Evolutionary conservation across 2,329 filamentous ascomycete species (phyloP).

Genomic region (Ophiostoma sp.): DNA sequence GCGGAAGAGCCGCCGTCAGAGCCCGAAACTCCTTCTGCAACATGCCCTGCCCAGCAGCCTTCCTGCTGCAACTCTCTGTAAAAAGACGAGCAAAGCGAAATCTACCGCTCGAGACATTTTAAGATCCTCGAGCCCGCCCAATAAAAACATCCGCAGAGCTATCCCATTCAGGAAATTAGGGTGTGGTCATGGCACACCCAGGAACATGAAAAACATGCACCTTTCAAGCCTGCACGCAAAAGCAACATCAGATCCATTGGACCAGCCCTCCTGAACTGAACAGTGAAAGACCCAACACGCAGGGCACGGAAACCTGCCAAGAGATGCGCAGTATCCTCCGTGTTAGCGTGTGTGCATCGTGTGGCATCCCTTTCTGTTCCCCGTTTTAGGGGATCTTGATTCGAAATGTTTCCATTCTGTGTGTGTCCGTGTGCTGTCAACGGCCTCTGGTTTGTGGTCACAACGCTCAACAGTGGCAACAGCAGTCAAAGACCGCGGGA

Average conservation of each 20-base stretch:
- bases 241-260: constrained; percentile 1
- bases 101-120: too few relatives aligned
- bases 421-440: not conserved
- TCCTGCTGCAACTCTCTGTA: not conserved
- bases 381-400: not conserved
- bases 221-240: not conserved
- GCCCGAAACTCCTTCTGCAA: not conserved
- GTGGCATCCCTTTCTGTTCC: not conserved
- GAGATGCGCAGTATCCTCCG: not conserved
- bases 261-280: not conserved
- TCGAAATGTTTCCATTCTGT: constrained; percentile 1
- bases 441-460: not conserved
- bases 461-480: not conserved
- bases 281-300: not conserved
- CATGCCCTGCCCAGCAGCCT: not conserved
- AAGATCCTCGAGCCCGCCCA: not conserved
- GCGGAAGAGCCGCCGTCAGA: not conserved
- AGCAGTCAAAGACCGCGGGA: not conserved
- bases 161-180: constrained; percentile 13
- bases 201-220: not conserved
- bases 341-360: too few relatives aligned
- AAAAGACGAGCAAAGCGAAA: too few relatives aligned
- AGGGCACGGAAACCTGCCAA: constrained; percentile 11
- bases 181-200: not conserved
- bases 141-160: constrained; percentile 9